Evolutionary conservation across 2,329 filamentous ascomycete genomes (phyloP).

Genomic region (Xylariales sp.): DNA sequence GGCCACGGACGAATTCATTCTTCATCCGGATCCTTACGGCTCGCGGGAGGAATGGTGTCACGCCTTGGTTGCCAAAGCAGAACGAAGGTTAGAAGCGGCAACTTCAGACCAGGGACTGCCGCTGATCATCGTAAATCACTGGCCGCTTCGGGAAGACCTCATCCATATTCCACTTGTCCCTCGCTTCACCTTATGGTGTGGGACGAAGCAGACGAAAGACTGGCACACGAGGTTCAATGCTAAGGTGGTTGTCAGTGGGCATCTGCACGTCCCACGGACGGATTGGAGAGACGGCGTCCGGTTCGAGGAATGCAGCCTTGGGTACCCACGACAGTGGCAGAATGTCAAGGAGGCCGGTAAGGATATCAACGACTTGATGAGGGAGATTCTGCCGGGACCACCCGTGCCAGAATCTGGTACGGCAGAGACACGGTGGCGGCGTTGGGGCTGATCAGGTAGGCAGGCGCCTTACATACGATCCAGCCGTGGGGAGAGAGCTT

Average conservation of each 20-base stretch:
- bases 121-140: slow-evolving; percentile 32
- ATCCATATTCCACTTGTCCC: slow-evolving; percentile 29
- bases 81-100: slow-evolving; percentile 25
- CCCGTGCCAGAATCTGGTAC: slow-evolving; percentile 15
- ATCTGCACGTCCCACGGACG: slow-evolving; percentile 33
- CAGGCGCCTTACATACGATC: too few species aligned
- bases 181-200: slow-evolving; percentile 34
- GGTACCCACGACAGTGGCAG: slow-evolving; percentile 34
- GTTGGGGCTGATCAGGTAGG: slow-evolving; percentile 17
- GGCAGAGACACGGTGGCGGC: slow-evolving; percentile 19
- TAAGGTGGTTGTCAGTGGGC: slow-evolving; percentile 31
- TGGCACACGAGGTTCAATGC: slow-evolving; percentile 31
- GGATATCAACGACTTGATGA: slow-evolving; percentile 28
- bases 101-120: slow-evolving; percentile 14
- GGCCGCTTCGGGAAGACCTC: slow-evolving; percentile 32
- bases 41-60: slow-evolving; percentile 30
- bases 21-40: slow-evolving; percentile 30
- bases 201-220: slow-evolving; percentile 29
- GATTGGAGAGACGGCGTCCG: slow-evolving; percentile 33
- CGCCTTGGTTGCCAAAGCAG: slow-evolving; percentile 22
- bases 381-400: slow-evolving; percentile 31
- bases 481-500: too few species aligned
- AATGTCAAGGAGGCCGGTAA: slow-evolving; percentile 22
- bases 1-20: slow-evolving; percentile 32
- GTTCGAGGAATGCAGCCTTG: slow-evolving; percentile 33